A percentile compares a stretch with the other conserved stretches of the same genome.
Evolutionary conservation across 169 alveolate genomes (phyloP).

Genomic region (Cryptosporidium viatorum): DNA sequence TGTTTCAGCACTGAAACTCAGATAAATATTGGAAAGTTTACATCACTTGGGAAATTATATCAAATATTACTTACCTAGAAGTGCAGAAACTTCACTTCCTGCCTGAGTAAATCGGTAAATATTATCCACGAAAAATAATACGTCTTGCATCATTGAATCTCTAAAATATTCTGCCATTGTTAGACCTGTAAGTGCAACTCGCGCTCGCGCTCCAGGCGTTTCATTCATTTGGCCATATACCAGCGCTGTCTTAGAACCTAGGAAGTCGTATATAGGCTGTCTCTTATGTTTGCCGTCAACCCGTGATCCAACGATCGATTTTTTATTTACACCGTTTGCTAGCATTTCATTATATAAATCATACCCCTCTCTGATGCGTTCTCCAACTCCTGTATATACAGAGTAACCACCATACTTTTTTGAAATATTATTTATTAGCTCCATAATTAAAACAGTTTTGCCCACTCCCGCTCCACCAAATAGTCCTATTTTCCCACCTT

Average conservation of each 20-base stretch:
- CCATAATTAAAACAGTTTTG: slow-evolving; percentile 98
- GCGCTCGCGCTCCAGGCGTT: slow-evolving; percentile 99
- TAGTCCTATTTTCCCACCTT: slow-evolving; percentile 98
- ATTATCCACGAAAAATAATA: slow-evolving; percentile 95
- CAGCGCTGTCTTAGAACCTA: slow-evolving; percentile 96
- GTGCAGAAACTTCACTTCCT: slow-evolving; percentile 97
- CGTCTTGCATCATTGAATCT: slow-evolving; percentile 97
- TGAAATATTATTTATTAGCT: slow-evolving; percentile 97
- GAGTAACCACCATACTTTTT: slow-evolving; percentile 98
- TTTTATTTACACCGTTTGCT: slow-evolving; percentile 87
- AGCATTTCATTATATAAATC: slow-evolving; percentile 98
- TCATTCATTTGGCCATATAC: slow-evolving; percentile 99
- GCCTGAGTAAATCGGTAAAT: slow-evolving; percentile 97
- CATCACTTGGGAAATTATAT: slow-evolving; percentile 21
- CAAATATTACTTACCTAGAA: slow-evolving; percentile 78
- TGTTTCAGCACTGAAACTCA: slow-evolving; percentile 50
- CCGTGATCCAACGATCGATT: slow-evolving; percentile 11
- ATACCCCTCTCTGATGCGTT: slow-evolving; percentile 98
- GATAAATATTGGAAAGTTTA: not conserved
- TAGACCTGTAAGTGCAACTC: slow-evolving; percentile 97
- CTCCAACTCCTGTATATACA: slow-evolving; percentile 99
- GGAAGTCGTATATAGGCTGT: slow-evolving; percentile 80
- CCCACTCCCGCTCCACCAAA: slow-evolving; percentile 99
- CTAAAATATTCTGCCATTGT: slow-evolving; percentile 99
- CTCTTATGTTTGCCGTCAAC: slow-evolving; percentile 11